Percentiles rank a stretch among this genome's conserved stretches.
phyloP scores from a whole-genome alignment of 805 yeast genomes.

The Metschnikowia chrysomelidarum region DNA sequence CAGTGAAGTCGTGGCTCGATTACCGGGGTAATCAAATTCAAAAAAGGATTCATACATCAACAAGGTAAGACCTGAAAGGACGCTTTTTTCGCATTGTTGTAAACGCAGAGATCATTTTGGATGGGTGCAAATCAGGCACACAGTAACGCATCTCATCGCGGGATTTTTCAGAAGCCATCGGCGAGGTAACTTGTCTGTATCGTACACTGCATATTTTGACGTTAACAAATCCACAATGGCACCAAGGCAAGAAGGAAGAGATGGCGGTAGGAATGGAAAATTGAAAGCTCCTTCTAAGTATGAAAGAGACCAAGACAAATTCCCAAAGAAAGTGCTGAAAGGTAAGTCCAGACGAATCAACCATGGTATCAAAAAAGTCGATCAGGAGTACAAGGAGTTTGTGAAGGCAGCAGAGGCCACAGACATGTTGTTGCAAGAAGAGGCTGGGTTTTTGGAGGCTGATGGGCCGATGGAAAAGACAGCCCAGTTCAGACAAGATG shows the following conservation, averaged over 20 bases:
- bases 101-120: no score
- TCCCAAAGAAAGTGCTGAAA: constrained; percentile 15
- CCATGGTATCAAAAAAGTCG: constrained; percentile 57
- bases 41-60: no score
- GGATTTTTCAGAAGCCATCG: constrained; percentile 3
- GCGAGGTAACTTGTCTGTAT: no score
- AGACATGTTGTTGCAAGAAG: constrained; percentile 81
- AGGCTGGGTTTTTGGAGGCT: constrained; percentile 83
- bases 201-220: not conserved
- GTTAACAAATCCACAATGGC: constrained; percentile 5
- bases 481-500: constrained; percentile 77
- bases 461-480: constrained; percentile 92
- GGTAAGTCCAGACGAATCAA: constrained; percentile 14
- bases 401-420: constrained; percentile 82
- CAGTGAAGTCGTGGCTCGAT: no score
- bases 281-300: constrained; percentile 12
- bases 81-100: no score
- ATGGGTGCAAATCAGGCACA: constrained; percentile 20
- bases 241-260: constrained; percentile 4
- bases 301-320: constrained; percentile 17
- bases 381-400: constrained; percentile 73
- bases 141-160: constrained; percentile 15
- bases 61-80: no score
- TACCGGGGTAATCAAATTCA: no score
- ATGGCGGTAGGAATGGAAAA: constrained; percentile 1